phyloP scores from a whole-genome alignment of 2,329 filamentous ascomycete species.

The Drechslerella coelobrocha region DNA sequence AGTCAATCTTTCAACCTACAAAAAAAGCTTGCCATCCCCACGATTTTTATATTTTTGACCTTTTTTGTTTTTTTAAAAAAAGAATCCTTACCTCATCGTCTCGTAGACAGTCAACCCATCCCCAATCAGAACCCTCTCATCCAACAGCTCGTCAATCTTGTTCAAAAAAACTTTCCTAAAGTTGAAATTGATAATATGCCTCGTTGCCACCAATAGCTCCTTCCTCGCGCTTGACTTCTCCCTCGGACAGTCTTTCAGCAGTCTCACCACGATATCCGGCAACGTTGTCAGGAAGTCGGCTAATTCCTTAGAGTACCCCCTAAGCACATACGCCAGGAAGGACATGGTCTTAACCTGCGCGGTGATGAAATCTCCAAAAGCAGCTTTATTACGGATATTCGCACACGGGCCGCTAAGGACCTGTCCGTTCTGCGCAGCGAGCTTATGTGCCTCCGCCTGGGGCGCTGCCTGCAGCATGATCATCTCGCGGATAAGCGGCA shows the following conservation, averaged over 20 bases:
- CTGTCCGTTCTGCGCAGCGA: slow-evolving; percentile 77
- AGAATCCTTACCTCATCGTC: slow-evolving; percentile 68
- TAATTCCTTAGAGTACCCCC: slow-evolving; percentile 85
- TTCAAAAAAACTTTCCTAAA: slow-evolving; percentile 92
- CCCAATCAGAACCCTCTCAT: slow-evolving; percentile 91
- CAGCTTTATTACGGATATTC: slow-evolving; percentile 88
- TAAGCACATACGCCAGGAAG: slow-evolving; percentile 88
- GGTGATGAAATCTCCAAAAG: slow-evolving; percentile 96
- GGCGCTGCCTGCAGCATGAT: slow-evolving; percentile 87
- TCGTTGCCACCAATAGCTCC: slow-evolving; percentile 91
- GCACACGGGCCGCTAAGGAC: slow-evolving; percentile 93
- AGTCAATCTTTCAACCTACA: background rate
- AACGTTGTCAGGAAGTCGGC: slow-evolving; percentile 85
- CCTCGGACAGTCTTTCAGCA: slow-evolving; percentile 90
- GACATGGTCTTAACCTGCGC: slow-evolving; percentile 98
- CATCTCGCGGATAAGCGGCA: slow-evolving; percentile 90
- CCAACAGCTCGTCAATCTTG: slow-evolving; percentile 92
- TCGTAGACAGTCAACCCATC: slow-evolving; percentile 97
- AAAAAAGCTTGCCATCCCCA: background rate
- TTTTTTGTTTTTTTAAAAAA: background rate
- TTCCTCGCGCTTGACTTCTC: slow-evolving; percentile 94
- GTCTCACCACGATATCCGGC: slow-evolving; percentile 85
- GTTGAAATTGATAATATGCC: slow-evolving; percentile 99
- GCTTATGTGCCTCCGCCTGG: slow-evolving; percentile 87
- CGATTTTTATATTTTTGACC: background rate